Evolutionary conservation across 352 stramenopile genomes (phyloP).

Genomic region (Globisporangium nagaii): DNA sequence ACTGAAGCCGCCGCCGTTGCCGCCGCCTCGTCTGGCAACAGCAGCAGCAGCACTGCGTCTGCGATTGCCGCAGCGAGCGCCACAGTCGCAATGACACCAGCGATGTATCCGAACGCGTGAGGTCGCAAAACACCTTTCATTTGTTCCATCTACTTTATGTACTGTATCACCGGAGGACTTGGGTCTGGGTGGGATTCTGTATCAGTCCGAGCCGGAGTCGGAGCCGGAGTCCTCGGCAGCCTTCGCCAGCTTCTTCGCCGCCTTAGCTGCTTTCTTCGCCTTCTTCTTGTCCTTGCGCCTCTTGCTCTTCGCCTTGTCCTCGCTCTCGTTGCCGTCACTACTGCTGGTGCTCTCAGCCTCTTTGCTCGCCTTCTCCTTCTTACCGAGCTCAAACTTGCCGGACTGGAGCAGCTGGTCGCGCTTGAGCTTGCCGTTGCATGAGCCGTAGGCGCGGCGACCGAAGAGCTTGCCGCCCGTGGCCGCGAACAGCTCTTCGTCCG

Average conservation of each 20-base stretch:
- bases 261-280: constrained; percentile 10
- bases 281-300: constrained; percentile 21
- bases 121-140: not conserved
- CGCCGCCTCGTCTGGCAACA: not conserved
- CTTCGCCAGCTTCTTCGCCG: constrained; percentile 13
- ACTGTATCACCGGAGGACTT: too few relatives aligned
- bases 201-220: not conserved
- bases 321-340: constrained; percentile 2
- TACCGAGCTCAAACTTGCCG: constrained; percentile 12
- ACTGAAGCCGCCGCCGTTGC: not conserved
- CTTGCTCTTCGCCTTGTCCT: constrained; percentile 17
- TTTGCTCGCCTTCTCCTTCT: constrained; percentile 13
- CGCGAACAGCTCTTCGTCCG: constrained; percentile 95
- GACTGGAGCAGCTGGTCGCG: constrained; percentile 58
- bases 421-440: constrained; percentile 83
- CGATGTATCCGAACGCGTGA: too few relatives aligned
- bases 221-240: not conserved
- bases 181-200: too few relatives aligned
- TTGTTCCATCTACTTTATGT: constrained; percentile 6
- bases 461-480: constrained; percentile 95
- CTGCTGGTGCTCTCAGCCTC: constrained; percentile 6
- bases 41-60: not conserved
- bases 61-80: not conserved
- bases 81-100: not conserved
- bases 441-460: constrained; percentile 90